Conservation (phyloP, 2,329 filamentous ascomycete species). For the Trichophyton simii region DNA sequence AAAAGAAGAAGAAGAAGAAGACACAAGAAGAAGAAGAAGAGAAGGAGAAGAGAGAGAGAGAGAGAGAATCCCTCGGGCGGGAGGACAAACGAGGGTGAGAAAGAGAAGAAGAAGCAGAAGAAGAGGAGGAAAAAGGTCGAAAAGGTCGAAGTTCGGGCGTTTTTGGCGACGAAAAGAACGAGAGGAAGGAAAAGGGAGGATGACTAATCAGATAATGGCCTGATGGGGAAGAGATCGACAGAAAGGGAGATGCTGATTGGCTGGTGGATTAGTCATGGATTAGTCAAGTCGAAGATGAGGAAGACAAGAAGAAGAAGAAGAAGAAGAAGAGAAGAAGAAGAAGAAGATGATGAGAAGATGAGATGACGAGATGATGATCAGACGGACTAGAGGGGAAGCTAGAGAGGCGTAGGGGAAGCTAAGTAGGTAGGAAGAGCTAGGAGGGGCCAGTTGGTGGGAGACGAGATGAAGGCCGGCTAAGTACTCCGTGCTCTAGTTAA, state of each 20-base stretch:
- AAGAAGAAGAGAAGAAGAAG: constrained; percentile 1
- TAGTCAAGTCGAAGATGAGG: not conserved
- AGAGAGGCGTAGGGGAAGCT: no score
- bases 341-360: not conserved
- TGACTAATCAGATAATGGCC: not conserved
- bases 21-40: constrained; percentile 7
- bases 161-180: not conserved
- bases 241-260: not conserved
- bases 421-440: no score
- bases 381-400: no score
- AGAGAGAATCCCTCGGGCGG: constrained; percentile 10
- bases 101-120: constrained; percentile 18
- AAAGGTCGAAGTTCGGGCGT: not conserved
- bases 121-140: constrained; percentile 15
- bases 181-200: no score
- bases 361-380: not conserved
- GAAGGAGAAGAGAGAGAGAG: constrained; percentile 17
- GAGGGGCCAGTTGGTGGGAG: not conserved
- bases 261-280: not conserved
- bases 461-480: not conserved
- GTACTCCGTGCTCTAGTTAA: no score
- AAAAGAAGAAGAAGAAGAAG: constrained; percentile 16
- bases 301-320: constrained; percentile 1
- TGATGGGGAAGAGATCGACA: not conserved
- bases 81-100: constrained; percentile 19